Conservation (phyloP, 2,329 filamentous ascomycete species). For the Ophiosphaerella herpotricha region DNA sequence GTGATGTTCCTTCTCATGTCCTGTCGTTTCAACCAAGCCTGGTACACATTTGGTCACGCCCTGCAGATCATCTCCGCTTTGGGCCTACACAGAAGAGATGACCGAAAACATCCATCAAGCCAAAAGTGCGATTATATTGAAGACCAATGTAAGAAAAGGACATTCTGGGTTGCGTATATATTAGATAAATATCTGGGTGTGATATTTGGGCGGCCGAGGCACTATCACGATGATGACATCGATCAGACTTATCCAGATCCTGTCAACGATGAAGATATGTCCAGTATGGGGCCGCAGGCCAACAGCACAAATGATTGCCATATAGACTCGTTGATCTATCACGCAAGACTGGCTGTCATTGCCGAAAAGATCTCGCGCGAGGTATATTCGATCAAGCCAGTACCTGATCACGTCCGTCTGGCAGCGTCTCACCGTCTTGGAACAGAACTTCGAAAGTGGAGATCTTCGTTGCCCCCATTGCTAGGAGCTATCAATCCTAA, state of each 20-base stretch:
- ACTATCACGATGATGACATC: conserved; percentile 66
- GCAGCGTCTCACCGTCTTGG: conserved; percentile 47
- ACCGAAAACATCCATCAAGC: conserved; percentile 29
- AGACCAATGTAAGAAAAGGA: conserved; percentile 59
- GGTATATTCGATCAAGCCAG: conserved; percentile 41
- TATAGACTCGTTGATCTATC: conserved; percentile 56
- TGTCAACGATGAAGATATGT: conserved; percentile 63
- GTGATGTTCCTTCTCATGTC: conserved; percentile 62
- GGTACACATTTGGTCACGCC: conserved; percentile 63
- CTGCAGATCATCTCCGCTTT: conserved; percentile 56
- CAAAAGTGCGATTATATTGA: conserved; percentile 49
- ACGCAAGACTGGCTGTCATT: conserved; percentile 47
- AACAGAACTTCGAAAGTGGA: conserved; percentile 43
- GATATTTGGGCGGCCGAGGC: conserved; percentile 62
- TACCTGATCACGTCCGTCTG: conserved; percentile 43
- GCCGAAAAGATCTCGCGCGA: conserved; percentile 37
- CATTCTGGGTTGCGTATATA: conserved; percentile 67
- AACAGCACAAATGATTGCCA: conserved; percentile 51
- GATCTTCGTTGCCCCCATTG: conserved; percentile 47
- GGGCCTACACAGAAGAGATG: conserved; percentile 47
- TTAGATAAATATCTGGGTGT: conserved; percentile 66
- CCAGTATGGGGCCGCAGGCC: conserved; percentile 44
- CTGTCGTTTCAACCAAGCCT: conserved; percentile 62
- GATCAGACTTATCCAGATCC: conserved; percentile 63
- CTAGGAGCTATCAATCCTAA: conserved; percentile 52